Percentiles rank a stretch among this genome's conserved stretches.
These are phyloP conservation scores for Rubia peregrina DNA, from an alignment of 305 asterid species.

Conservation along the genomic window DNA sequence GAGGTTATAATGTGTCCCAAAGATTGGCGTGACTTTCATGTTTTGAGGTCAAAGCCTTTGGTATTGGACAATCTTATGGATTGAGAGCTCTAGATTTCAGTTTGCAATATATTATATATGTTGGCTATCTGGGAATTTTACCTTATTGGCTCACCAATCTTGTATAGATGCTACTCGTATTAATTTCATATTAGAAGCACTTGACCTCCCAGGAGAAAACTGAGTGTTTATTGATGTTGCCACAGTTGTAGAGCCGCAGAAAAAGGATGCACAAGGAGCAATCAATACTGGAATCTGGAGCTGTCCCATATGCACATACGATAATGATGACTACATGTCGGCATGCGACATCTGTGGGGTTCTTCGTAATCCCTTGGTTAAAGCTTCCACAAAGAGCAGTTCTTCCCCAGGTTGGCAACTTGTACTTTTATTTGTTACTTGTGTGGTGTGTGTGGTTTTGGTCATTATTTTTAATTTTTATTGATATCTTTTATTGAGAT, in stretches of 20 bases:
- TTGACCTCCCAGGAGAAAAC: not conserved
- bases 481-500: not conserved
- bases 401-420: constrained; percentile 16
- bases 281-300: constrained; percentile 48
- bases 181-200: not conserved
- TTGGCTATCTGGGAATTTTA: not conserved
- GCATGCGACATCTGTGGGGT: constrained; percentile 92
- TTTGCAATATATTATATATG: not conserved
- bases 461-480: not conserved
- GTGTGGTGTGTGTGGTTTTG: constrained; percentile 4
- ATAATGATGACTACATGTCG: constrained; percentile 59
- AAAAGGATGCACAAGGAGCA: constrained; percentile 32
- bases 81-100: not conserved
- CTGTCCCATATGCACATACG: constrained; percentile 82
- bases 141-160: not conserved
- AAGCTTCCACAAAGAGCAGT: constrained; percentile 24
- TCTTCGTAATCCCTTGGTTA: constrained; percentile 79
- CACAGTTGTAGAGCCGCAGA: constrained; percentile 35
- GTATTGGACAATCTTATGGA: not conserved
- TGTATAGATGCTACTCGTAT: not conserved
- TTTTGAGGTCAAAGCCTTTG: not conserved
- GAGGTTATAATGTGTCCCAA: not conserved
- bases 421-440: not conserved
- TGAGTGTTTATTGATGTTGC: constrained; percentile 16
- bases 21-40: not conserved